phyloP scores from a whole-genome alignment of 2,329 filamentous ascomycete species.

The Neocucurbitaria cava region DNA sequence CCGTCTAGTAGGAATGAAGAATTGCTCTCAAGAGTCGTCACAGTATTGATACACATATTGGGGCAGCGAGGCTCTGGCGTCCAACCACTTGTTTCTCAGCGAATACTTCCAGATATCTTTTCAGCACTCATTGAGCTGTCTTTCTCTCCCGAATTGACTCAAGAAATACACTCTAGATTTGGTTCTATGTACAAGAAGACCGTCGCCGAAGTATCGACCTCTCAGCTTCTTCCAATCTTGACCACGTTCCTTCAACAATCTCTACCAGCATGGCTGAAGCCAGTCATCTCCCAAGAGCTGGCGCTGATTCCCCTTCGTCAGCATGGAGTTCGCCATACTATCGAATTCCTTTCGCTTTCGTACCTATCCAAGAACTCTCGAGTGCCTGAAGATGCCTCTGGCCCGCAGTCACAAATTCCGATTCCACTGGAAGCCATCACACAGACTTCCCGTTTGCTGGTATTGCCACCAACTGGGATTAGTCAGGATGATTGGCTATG shows the following conservation, averaged over 20 bases:
- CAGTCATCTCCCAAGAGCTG: slow-evolving; percentile 63
- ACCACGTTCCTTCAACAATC: slow-evolving; percentile 70
- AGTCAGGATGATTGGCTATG: slow-evolving; percentile 66
- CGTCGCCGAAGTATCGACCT: slow-evolving; percentile 52
- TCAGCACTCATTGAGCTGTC: slow-evolving; percentile 45
- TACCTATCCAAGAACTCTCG: slow-evolving; percentile 62
- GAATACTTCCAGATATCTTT: slow-evolving; percentile 44
- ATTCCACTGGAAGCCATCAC: slow-evolving; percentile 73
- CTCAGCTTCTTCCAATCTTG: slow-evolving; percentile 66
- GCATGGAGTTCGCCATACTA: slow-evolving; percentile 69
- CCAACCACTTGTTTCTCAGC: slow-evolving; percentile 46
- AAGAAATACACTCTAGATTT: slow-evolving; percentile 17
- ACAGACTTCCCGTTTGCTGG: slow-evolving; percentile 68
- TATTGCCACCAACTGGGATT: slow-evolving; percentile 64
- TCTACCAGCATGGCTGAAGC: slow-evolving; percentile 66
- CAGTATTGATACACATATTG: slow-evolving; percentile 31
- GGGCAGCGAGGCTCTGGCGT: slow-evolving; percentile 38
- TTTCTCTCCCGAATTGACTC: slow-evolving; percentile 33
- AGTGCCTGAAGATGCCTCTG: slow-evolving; percentile 40
- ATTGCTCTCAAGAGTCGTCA: slow-evolving; percentile 21
- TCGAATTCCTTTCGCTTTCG: slow-evolving; percentile 75
- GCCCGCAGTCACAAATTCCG: slow-evolving; percentile 55
- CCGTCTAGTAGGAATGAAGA: slow-evolving; percentile 14
- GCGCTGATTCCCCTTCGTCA: slow-evolving; percentile 67
- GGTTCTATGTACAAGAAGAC: slow-evolving; percentile 22